Evolutionary conservation across 352 stramenopile species (phyloP), one percentile per base, ranked within the genome.

Genomic region (Halophytophthora batemanensis): DNA sequence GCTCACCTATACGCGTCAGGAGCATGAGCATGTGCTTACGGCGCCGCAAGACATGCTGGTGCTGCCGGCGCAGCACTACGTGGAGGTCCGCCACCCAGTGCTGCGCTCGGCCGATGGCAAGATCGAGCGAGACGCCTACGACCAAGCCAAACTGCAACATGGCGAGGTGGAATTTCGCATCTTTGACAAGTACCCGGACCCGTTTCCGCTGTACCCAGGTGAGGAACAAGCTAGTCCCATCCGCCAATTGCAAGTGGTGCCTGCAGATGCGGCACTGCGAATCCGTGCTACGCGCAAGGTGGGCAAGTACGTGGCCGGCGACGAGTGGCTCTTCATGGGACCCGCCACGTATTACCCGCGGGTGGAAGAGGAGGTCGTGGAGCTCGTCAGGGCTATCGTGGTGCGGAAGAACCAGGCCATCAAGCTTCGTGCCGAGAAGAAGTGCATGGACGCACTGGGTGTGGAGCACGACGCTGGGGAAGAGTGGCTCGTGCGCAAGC

Each of bases 401-500:
- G 77, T 92, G 52, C 69, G 88, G 52, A 90, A 83, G 53, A 89
- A 92, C 71, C 64, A 88, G 34, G 81, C 81, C 34, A 66, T 92
- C 64, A 88, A 89, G 57, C 86, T 92, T 37, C 77, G 78, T 3
- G 78, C 81, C 12, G 77, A 86, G 55, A 92, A 92, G 63, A 92
- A 87, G 50, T 91, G 77, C 64, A 78, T 63, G 19, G 81, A 91
- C 53, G 63, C 77, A 36, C 69, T 85, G 34, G 77, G 70, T 25
- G 68, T 77, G 12, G 61, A 72, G 35, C 81, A 69, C 29, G 81
- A 86, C 15, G 81, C 81, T 1, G 81, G 81, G 17, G 81, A 90
- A 49, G 81, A 92, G 66, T 92, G 79, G 78, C 76, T 92, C 22
- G 77, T 92, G 44, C 78, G 81, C 25, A 80, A 62, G 7, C 77